Evolutionary conservation across 1,284 basidiomycete genomes (phyloP), one percentile per base, ranked within the genome.

Genomic region (Rhodotorula glutinis): DNA sequence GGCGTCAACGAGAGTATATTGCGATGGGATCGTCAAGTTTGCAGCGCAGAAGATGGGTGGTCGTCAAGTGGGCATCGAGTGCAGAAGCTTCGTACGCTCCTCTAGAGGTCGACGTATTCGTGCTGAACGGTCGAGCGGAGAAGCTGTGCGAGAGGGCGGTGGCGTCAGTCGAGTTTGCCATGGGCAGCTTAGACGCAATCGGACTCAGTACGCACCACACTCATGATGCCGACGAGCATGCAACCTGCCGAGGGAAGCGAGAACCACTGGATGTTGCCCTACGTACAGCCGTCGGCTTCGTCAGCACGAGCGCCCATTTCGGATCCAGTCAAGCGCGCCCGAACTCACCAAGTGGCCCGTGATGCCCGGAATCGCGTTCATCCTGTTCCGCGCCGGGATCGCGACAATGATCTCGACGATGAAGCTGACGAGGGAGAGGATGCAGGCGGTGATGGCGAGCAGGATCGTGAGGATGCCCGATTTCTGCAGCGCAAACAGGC

Each of bases 261-360:
- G 61, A 71, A 73, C 72, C 72, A 73, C 46, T 66, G 66, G 43
- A 63, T 55, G 49, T 73, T 73, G 44, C 72, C 71, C 71, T 72
- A 59, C 23, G 11, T 8, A 21, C 16, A 41, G 5, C 3, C n/a
- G 4, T 29, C 16, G 17, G 44, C 8, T 40, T 27, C 11, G 33
- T 38, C n/a, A 25, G n/a, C n/a, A n/a, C n/a, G n/a, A n/a, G n/a
- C n/a, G n/a, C n/a, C n/a, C n/a, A n/a, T n/a, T n/a, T n/a, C n/a
- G n/a, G n/a, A n/a, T n/a, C n/a, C n/a, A n/a, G n/a, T n/a, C n/a
- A n/a, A n/a, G n/a, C n/a, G n/a, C n/a, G n/a, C n/a, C n/a, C n/a
- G n/a, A n/a, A 58, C 68, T 59, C 33, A 72, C 71, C 17, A 66
- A 23, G 21, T 27, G 27, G 16, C 55, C 69, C 10, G 14, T 8